These are phyloP conservation scores for Cryptosporidium felis DNA, from an alignment of 169 alveolate species.

Conservation along the genomic window DNA sequence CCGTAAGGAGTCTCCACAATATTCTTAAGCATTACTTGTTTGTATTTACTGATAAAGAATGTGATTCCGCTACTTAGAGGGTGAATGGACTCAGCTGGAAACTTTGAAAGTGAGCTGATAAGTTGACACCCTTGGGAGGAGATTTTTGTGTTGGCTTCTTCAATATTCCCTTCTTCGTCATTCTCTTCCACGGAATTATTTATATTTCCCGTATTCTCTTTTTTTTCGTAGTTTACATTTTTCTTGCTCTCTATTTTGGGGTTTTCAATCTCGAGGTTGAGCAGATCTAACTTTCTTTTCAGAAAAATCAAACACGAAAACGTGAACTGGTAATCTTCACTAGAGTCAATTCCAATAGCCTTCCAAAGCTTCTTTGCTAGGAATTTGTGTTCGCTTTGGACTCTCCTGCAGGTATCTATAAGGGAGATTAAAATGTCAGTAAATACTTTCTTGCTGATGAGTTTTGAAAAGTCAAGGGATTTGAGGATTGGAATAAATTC, in stretches of 20 bases:
- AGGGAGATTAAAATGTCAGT: constrained; percentile 27
- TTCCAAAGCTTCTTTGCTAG: constrained; percentile 54
- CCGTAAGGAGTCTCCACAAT: constrained; percentile 16
- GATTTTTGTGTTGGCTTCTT: background rate
- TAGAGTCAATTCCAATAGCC: constrained; percentile 11
- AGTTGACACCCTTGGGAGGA: constrained; percentile 44
- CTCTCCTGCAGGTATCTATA: constrained; percentile 46
- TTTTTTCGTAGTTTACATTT: background rate
- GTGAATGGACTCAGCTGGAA: constrained; percentile 58
- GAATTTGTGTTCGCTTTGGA: constrained; percentile 42
- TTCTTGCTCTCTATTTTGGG: too few relatives aligned
- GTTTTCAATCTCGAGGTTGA: too few relatives aligned
- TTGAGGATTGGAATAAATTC: constrained; percentile 40
- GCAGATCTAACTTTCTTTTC: background rate
- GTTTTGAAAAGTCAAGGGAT: constrained; percentile 15
- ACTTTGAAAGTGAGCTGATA: constrained; percentile 44
- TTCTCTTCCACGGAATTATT: background rate
- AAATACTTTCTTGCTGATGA: background rate
- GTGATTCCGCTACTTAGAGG: constrained; percentile 56
- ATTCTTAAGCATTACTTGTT: constrained; percentile 2
- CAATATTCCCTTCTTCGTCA: background rate
- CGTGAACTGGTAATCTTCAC: constrained; percentile 59
- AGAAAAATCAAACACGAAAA: constrained; percentile 58
- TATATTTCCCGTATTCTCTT: background rate
- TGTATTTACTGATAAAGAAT: constrained; percentile 19